These are phyloP conservation scores for Golubevia pallescens DNA, from an alignment of 1,284 basidiomycete species.

Conservation along the genomic window DNA sequence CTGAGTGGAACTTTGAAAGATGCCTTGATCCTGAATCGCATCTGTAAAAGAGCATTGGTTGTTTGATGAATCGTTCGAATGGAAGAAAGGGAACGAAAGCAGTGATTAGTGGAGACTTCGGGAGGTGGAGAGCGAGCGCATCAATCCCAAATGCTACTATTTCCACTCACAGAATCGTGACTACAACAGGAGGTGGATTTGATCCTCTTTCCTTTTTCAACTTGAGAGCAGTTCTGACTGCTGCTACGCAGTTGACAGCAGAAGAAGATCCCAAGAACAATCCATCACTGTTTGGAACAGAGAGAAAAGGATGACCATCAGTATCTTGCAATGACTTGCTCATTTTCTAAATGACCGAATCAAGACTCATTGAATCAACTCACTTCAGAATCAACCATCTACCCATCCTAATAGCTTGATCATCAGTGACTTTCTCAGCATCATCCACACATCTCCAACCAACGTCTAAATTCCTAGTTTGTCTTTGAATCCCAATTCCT, in stretches of 20 bases:
- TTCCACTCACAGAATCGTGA: constrained; percentile 47
- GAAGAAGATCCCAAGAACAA: constrained; percentile 94
- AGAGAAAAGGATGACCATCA: constrained; percentile 86
- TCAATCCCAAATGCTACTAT: background rate
- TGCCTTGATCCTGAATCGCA: constrained; percentile 56
- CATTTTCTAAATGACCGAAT: too few relatives aligned
- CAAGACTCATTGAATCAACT: constrained; percentile 4
- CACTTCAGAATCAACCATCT: constrained; percentile 42
- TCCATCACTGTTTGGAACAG: constrained; percentile 84
- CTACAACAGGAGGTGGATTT: constrained; percentile 39
- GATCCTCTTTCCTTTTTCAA: constrained; percentile 31
- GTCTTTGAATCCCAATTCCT: constrained; percentile 69
- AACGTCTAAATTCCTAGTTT: constrained; percentile 52
- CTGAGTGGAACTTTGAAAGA: constrained; percentile 58
- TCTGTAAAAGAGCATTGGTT: constrained; percentile 1
- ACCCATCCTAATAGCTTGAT: constrained; percentile 57
- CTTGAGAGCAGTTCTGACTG: constrained; percentile 67
- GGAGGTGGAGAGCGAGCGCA: background rate
- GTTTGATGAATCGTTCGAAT: too few relatives aligned
- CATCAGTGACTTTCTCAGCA: constrained; percentile 50
- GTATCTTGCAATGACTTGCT: constrained; percentile 53
- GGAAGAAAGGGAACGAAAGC: too few relatives aligned
- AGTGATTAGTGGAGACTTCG: too few relatives aligned
- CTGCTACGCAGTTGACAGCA: constrained; percentile 92
- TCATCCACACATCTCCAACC: constrained; percentile 49